Conservation (phyloP, 2,329 filamentous ascomycete genomes). For the Nigrospora sphaerica region DNA sequence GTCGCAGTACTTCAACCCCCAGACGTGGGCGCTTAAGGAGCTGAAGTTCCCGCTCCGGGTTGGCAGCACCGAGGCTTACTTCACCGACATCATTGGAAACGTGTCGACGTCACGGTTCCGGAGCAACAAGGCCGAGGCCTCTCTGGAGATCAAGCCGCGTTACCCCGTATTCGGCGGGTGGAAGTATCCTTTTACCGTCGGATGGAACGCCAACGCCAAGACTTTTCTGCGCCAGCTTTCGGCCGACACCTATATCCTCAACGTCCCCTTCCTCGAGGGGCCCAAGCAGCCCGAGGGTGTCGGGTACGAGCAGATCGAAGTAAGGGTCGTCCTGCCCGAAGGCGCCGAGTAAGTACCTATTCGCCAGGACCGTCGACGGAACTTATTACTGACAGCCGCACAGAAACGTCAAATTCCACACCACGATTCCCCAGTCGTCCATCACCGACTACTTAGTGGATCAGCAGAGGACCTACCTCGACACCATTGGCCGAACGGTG, state of each 20-base stretch:
- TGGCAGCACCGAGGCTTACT: conserved; percentile 84
- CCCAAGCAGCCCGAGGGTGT: conserved; percentile 80
- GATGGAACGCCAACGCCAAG: conserved; percentile 85
- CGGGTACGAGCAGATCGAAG: conserved; percentile 72
- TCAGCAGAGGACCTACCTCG: conserved; percentile 84
- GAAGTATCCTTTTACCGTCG: conserved; percentile 96
- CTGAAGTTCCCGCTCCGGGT: conserved; percentile 71
- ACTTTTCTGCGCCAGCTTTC: conserved; percentile 64
- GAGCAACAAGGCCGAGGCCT: conserved; percentile 66
- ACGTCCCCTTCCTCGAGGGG: conserved; percentile 88
- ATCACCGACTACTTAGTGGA: conserved; percentile 52
- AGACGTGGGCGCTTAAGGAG: conserved; percentile 71
- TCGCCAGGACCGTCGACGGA: conserved; percentile 13
- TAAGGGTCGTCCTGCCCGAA: conserved; percentile 84
- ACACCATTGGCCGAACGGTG: conserved; percentile 81
- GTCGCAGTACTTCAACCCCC: conserved; percentile 67
- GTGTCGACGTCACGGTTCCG: conserved; percentile 91
- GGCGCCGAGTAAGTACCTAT: conserved; percentile 64
- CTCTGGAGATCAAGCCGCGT: conserved; percentile 83
- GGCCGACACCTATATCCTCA: conserved; percentile 72
- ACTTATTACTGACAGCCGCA: conserved; percentile 34
- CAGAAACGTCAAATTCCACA: conserved; percentile 74
- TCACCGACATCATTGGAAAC: conserved; percentile 92
- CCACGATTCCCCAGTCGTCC: conserved; percentile 58
- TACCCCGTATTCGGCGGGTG: conserved; percentile 97